Evolutionary conservation across 345 rosid species (phyloP).

Genomic region (Nasturtium officinale): DNA sequence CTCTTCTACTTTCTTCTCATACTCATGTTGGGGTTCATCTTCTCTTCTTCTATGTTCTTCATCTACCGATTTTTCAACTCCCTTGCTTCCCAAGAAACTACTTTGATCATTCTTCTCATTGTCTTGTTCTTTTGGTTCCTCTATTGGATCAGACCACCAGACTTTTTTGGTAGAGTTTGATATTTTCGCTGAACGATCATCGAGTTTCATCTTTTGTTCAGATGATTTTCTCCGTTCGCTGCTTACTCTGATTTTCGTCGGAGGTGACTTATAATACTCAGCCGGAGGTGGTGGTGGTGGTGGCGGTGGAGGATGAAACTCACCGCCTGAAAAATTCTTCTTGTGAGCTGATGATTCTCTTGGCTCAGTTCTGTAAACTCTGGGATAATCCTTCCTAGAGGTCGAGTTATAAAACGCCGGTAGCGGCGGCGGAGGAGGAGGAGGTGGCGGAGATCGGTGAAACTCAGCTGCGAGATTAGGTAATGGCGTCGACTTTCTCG

Average conservation of each 20-base stretch:
- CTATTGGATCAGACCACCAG: constrained; percentile 43
- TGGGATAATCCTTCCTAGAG: constrained; percentile 28
- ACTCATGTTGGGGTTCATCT: constrained; percentile 3
- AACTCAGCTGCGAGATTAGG: constrained; percentile 46
- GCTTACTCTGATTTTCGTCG: constrained; percentile 37
- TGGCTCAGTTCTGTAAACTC: constrained; percentile 21
- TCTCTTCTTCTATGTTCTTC: constrained; percentile 24
- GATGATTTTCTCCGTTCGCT: constrained; percentile 36
- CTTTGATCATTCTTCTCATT: constrained; percentile 31
- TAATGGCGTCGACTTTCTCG: constrained; percentile 50
- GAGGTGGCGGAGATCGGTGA: constrained; percentile 29
- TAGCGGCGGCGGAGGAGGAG: constrained; percentile 67
- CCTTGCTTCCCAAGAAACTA: constrained; percentile 39
- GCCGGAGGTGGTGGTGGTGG: constrained; percentile 70
- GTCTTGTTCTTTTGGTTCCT: constrained; percentile 34
- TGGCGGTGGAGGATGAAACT: constrained; percentile 60
- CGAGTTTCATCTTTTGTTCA: constrained; percentile 32
- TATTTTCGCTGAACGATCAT: constrained; percentile 33
- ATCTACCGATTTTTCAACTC: constrained; percentile 40
- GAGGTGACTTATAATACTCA: constrained; percentile 42
- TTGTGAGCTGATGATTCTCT: constrained; percentile 37
- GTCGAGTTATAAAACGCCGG: constrained; percentile 44
- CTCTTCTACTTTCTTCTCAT: constrained; percentile 22
- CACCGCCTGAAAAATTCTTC: constrained; percentile 17
- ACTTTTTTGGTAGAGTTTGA: constrained; percentile 41